phyloP scores from a whole-genome alignment of 441 rosid genomes.

The Monsonia emarginata region DNA sequence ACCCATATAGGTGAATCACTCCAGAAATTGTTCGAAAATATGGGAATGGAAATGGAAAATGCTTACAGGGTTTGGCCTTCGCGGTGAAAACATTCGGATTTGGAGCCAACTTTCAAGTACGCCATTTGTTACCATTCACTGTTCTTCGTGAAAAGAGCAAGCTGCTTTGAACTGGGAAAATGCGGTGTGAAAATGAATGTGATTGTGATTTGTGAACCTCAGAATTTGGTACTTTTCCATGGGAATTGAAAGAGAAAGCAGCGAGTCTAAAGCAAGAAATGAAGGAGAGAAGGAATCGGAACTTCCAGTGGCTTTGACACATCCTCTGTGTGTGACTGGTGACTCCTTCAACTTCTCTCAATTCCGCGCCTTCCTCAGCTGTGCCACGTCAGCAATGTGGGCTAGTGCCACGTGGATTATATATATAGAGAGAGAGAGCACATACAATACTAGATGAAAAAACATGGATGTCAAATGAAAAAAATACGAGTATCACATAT shows the following conservation, averaged over 20 bases:
- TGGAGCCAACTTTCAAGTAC: slow-evolving; percentile 79
- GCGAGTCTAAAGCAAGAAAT: slow-evolving; percentile 38
- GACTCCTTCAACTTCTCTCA: background rate
- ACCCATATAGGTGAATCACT: background rate
- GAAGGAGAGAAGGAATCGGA: slow-evolving; percentile 24
- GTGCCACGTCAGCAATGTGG: background rate
- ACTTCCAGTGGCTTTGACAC: slow-evolving; percentile 4
- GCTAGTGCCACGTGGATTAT: too few relatives aligned
- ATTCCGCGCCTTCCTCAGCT: background rate
- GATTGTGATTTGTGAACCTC: background rate
- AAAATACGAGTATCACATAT: too few relatives aligned
- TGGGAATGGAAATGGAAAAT: background rate
- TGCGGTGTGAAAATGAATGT: background rate
- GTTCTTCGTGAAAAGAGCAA: background rate
- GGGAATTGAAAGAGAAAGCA: slow-evolving; percentile 13
- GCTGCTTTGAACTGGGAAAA: slow-evolving; percentile 16
- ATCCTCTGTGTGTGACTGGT: slow-evolving; percentile 9
- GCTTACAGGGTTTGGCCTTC: slow-evolving; percentile 57
- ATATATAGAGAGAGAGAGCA: too few relatives aligned
- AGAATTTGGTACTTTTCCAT: slow-evolving; percentile 12
- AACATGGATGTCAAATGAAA: too few relatives aligned
- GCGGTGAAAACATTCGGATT: slow-evolving; percentile 61
- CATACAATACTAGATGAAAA: too few relatives aligned
- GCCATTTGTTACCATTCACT: slow-evolving; percentile 35
- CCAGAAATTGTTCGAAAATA: background rate